Conservation (phyloP, 2,329 filamentous ascomycete species). For the Calonectria pseudoturangicola region DNA sequence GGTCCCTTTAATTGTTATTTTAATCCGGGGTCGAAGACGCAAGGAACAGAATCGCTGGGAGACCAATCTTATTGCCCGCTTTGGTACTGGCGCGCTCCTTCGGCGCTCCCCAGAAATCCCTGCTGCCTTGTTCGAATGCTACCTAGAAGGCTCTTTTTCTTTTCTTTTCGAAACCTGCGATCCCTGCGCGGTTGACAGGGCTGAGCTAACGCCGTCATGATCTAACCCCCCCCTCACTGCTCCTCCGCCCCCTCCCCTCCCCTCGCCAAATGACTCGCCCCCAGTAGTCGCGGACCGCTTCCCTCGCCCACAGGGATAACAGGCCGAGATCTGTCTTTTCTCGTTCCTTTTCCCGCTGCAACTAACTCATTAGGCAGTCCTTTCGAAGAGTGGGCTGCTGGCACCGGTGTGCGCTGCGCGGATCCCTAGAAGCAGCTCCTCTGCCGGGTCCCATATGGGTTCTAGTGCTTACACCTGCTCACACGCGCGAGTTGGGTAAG, state of each 20-base stretch:
- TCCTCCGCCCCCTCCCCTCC: not conserved
- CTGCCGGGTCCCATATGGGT: conserved; percentile 27
- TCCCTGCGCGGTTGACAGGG: conserved; percentile 26
- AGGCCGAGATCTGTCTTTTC: conserved; percentile 11
- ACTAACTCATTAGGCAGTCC: conserved; percentile 14
- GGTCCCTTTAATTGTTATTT: not conserved
- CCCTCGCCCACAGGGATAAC: not conserved
- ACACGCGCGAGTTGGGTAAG: conserved; percentile 32
- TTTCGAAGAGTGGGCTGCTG: conserved; percentile 21
- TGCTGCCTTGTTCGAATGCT: conserved; percentile 11
- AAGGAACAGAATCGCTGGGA: conserved; percentile 9
- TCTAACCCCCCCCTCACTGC: conserved; percentile 1
- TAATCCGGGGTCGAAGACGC: conserved; percentile 2
- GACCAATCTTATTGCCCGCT: conserved; percentile 10
- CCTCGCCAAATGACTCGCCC: conserved; percentile 19
- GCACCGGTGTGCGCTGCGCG: conserved; percentile 15
- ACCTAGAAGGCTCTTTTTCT: conserved; percentile 12
- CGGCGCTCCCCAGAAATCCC: not conserved
- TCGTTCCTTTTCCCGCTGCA: not conserved
- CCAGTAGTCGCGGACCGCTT: not conserved
- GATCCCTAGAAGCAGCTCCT: conserved; percentile 23
- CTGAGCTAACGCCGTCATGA: conserved; percentile 29
- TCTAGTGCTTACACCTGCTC: conserved; percentile 41
- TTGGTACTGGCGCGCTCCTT: conserved; percentile 2
- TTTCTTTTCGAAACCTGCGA: conserved; percentile 19